Base-by-base conservation (phyloP, 768 basidiomycete genomes). In the Obba rivulosa region DNA sequence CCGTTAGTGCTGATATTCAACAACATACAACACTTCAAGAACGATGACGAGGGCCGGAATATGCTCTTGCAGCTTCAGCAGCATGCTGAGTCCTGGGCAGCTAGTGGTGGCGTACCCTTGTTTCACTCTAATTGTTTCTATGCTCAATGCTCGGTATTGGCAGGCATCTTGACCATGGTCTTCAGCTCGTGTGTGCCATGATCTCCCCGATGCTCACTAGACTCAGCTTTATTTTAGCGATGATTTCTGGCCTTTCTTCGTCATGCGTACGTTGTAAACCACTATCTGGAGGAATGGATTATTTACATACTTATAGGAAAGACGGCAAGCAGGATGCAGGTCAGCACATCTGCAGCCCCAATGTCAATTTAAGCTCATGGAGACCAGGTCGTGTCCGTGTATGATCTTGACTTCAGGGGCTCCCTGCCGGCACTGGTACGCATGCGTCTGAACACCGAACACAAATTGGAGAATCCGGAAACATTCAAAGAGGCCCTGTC, bases 11-110 rank as follows among this genome's bases (percentile, higher is more conserved):
- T 95, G 23, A 79, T 91, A 39, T 72, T 95, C 60, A 91, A 91
- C 68, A 92, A 92, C 63, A 66, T 81, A 4, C 83, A 87, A 55
- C 77, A 76, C 60, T 83, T 87, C 65, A 77, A 81, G 49, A 87
- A 91, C 55, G 80, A 90, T 54, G 85, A 86, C 9, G 81, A 80
- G 22, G 90, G 91, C 0, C 73, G 76, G 53, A 79, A 85, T 36
- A 78, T 93, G 69, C 70, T 96, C n/a, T 67, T 92, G 47, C 89
- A 91, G 57, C 74, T 93, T 16, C 92, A 93, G 61, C 88, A 89
- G 60, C 77, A 82, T 47, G 92, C 88, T 4, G 92, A 93, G 62
- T 68, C 83, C 5, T 94, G 93, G 90, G 82, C 86, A 4, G 83
- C 86, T 10, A 81, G 84, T 63, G 80, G 87, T n/a, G n/a, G n/a